phyloP scores from a whole-genome alignment of 2,329 filamentous ascomycete species.

The Camillea tinctor region DNA sequence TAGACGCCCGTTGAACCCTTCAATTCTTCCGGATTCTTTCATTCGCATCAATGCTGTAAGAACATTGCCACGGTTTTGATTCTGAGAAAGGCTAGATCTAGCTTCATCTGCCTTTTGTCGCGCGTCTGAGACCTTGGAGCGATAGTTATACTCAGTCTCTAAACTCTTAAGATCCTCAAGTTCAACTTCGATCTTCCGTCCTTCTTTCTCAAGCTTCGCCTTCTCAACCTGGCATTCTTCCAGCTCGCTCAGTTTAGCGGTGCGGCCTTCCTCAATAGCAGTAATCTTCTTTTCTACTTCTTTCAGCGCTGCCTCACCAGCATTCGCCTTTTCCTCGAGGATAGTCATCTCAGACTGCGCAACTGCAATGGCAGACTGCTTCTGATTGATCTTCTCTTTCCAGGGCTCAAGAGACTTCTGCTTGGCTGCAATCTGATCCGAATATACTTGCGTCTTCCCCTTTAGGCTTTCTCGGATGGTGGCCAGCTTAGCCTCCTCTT shows the following conservation, averaged over 20 bases:
- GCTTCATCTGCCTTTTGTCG: constrained; percentile 96
- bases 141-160: constrained; percentile 82
- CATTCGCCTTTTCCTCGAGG: constrained; percentile 82
- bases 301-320: constrained; percentile 78
- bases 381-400: constrained; percentile 96
- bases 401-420: constrained; percentile 95
- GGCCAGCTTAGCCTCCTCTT: constrained; percentile 78
- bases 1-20: constrained; percentile 92
- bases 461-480: constrained; percentile 85
- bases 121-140: constrained; percentile 80
- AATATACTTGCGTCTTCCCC: constrained; percentile 93
- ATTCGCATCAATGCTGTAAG: constrained; percentile 89
- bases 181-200: constrained; percentile 68
- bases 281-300: constrained; percentile 80
- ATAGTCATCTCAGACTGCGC: constrained; percentile 94
- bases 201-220: constrained; percentile 70
- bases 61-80: constrained; percentile 90
- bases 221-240: constrained; percentile 74
- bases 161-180: constrained; percentile 69
- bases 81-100: constrained; percentile 82
- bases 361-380: constrained; percentile 89
- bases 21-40: constrained; percentile 93
- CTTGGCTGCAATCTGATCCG: constrained; percentile 86
- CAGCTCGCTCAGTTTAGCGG: constrained; percentile 70
- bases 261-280: constrained; percentile 68